phyloP scores from a whole-genome alignment of 2,329 filamentous ascomycete species.

The Corynespora cassiicola region DNA sequence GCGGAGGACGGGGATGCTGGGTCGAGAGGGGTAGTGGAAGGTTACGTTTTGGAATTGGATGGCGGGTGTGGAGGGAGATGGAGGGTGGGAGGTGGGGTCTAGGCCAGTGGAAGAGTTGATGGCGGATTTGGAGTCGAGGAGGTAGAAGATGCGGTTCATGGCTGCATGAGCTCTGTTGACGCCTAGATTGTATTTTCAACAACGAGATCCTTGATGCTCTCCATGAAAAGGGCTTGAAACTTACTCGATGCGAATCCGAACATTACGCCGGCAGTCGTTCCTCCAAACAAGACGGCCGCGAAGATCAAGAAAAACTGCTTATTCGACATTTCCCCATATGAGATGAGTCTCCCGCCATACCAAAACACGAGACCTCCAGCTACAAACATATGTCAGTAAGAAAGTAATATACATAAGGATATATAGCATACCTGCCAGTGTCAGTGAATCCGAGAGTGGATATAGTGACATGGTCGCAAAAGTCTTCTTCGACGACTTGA shows the following conservation, averaged over 20 bases:
- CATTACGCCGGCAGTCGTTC: slow-evolving; percentile 81
- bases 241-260: slow-evolving; percentile 23
- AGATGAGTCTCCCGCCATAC: slow-evolving; percentile 26
- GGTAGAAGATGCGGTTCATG: slow-evolving; percentile 45
- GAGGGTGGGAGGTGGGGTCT: slow-evolving; percentile 2
- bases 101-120: slow-evolving; percentile 15
- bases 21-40: slow-evolving; percentile 88
- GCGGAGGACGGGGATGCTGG: slow-evolving; percentile 83
- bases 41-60: slow-evolving; percentile 92
- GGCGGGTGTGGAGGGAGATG: slow-evolving; percentile 1
- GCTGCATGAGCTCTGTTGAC: slow-evolving; percentile 83
- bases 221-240: background rate
- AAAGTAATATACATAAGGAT: background rate
- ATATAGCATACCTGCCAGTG: slow-evolving; percentile 38
- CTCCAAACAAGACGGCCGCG: slow-evolving; percentile 81
- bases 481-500: slow-evolving; percentile 69
- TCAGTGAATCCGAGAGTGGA: slow-evolving; percentile 78
- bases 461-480: slow-evolving; percentile 77
- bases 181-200: slow-evolving; percentile 89
- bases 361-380: slow-evolving; percentile 22
- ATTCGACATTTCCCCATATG: slow-evolving; percentile 61
- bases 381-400: background rate
- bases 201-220: slow-evolving; percentile 52
- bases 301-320: slow-evolving; percentile 94
- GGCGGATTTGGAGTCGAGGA: slow-evolving; percentile 8